A percentile compares a stretch with the other conserved stretches of the same genome.
Evolutionary conservation across 1,284 basidiomycete genomes (phyloP).

Genomic region (Fistulinella cinereoalba): DNA sequence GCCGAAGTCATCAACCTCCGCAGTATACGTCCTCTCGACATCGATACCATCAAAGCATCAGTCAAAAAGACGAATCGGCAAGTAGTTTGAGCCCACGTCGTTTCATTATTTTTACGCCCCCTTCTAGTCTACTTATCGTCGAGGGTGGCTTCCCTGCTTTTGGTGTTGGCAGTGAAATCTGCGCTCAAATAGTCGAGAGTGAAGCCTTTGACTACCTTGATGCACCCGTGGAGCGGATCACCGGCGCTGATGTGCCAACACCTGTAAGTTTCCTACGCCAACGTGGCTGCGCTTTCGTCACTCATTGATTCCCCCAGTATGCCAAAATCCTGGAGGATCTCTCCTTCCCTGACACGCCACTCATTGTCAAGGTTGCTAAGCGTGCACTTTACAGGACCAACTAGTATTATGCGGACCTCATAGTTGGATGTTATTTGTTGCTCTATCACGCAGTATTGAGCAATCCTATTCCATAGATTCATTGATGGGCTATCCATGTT

Average conservation of each 20-base stretch:
- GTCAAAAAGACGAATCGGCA: constrained; percentile 98
- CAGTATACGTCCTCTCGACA: constrained; percentile 93
- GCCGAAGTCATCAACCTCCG: constrained; percentile 98
- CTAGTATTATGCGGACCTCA: constrained; percentile 37
- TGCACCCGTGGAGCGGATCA: constrained; percentile 95
- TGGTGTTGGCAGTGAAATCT: constrained; percentile 98
- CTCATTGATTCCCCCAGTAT: constrained; percentile 54
- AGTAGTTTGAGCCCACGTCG: constrained; percentile 9
- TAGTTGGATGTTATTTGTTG: constrained; percentile 9
- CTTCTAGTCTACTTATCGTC: constrained; percentile 77
- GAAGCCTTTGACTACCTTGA: constrained; percentile 97
- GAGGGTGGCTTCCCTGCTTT: constrained; percentile 99
- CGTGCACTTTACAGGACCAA: constrained; percentile 87
- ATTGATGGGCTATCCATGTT: constrained; percentile 24
- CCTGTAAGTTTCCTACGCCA: constrained; percentile 67
- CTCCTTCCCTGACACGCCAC: constrained; percentile 86
- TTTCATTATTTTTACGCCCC: constrained; percentile 7
- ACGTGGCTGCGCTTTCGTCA: neutral
- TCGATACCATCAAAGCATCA: constrained; percentile 92
- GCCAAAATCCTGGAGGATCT: constrained; percentile 85
- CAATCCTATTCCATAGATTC: constrained; percentile 17
- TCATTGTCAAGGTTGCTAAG: constrained; percentile 90
- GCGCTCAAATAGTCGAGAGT: constrained; percentile 93
- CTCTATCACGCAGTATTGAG: constrained; percentile 11
- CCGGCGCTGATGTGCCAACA: constrained; percentile 95